Evolutionary conservation across 805 yeast genomes (phyloP).

Genomic region (Myxozyma geophila): DNA sequence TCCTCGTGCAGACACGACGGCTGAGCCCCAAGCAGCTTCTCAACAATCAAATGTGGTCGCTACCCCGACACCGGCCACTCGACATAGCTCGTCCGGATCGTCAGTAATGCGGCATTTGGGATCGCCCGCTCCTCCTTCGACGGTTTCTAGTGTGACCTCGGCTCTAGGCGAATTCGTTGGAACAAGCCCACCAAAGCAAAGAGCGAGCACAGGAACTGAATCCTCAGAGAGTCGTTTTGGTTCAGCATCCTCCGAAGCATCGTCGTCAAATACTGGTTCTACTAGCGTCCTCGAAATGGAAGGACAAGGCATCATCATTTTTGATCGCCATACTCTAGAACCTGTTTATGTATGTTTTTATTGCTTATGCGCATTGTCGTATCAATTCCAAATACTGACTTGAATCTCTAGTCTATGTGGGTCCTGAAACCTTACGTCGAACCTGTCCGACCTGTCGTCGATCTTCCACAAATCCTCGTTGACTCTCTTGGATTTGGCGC

Average conservation of each 20-base stretch:
- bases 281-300: conserved; percentile 60
- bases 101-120: conserved; percentile 5
- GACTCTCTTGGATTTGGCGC: conserved; percentile 87
- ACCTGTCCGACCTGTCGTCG: conserved; percentile 62
- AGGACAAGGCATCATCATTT: conserved; percentile 90
- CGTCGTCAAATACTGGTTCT: background rate
- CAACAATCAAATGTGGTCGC: background rate
- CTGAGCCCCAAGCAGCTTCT: background rate
- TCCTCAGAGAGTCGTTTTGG: background rate
- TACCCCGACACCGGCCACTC: conserved; percentile 3
- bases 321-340: conserved; percentile 57
- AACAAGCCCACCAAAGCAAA: conserved; percentile 6
- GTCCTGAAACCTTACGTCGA: conserved; percentile 77
- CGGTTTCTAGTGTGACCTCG: background rate
- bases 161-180: conserved; percentile 12
- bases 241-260: conserved; percentile 1
- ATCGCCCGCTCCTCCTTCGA: conserved; percentile 2
- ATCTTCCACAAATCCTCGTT: conserved; percentile 71
- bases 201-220: background rate
- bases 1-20: background rate
- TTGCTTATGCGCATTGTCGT: background rate
- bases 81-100: background rate
- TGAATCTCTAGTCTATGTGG: conserved; percentile 72
- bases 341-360: conserved; percentile 60
- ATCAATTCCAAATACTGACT: conserved; percentile 10